A percentile compares a stretch with the other conserved stretches of the same genome.
Evolutionary conservation across 2,329 filamentous ascomycete genomes (phyloP).

Genomic region (Sarocladium strictum): DNA sequence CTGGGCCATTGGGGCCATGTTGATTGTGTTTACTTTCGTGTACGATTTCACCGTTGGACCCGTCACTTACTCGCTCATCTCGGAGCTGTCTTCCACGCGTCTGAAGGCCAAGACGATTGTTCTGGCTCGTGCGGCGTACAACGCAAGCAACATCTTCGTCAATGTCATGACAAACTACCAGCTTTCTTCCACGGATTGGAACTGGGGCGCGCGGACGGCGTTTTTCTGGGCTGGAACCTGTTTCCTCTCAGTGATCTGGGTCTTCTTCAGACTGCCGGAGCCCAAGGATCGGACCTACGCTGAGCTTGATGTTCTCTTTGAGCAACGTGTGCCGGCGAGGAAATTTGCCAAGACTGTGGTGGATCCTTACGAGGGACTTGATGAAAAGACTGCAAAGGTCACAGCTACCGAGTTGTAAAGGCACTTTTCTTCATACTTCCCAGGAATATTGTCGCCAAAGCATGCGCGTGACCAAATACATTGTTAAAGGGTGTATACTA

Average conservation of each 20-base stretch:
- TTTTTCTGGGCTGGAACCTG: constrained; percentile 44
- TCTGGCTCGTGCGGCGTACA: constrained; percentile 35
- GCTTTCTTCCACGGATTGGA: constrained; percentile 38
- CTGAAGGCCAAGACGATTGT: constrained; percentile 51
- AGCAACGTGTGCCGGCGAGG: constrained; percentile 30
- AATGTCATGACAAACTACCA: constrained; percentile 45
- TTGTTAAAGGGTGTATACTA: too few species aligned
- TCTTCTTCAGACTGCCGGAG: constrained; percentile 45
- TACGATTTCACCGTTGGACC: constrained; percentile 52
- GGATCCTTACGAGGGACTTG: constrained; percentile 6
- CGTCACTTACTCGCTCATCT: constrained; percentile 44
- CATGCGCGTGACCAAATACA: too few species aligned
- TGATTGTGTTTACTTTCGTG: constrained; percentile 46
- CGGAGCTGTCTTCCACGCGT: constrained; percentile 47
- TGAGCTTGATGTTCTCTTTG: constrained; percentile 37
- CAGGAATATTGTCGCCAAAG: too few species aligned
- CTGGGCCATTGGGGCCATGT: constrained; percentile 39
- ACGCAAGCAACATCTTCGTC: constrained; percentile 44
- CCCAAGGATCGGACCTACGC: constrained; percentile 43
- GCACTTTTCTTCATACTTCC: too few species aligned
- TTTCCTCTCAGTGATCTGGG: constrained; percentile 41
- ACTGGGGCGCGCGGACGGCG: constrained; percentile 41
- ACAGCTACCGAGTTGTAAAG: not conserved
- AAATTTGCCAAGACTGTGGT: constrained; percentile 29
- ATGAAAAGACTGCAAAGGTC: not conserved